These are phyloP conservation scores for Huntiella savannae DNA, from an alignment of 2,329 filamentous ascomycete genomes.

Conservation along the genomic window DNA sequence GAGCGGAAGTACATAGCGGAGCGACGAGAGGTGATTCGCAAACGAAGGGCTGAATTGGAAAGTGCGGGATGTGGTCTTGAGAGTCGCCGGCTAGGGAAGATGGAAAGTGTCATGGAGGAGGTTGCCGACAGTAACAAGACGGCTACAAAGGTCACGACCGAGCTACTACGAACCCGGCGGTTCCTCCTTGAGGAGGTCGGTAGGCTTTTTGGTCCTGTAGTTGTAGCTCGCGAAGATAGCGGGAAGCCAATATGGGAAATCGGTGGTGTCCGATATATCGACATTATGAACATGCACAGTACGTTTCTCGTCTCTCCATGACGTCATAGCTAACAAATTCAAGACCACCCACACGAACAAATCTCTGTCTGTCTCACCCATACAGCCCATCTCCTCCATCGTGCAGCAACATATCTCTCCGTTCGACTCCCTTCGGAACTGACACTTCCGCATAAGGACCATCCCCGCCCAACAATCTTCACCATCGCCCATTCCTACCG, in stretches of 20 bases:
- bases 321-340: conserved; percentile 1
- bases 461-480: conserved; percentile 72
- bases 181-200: conserved; percentile 75
- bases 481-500: conserved; percentile 57
- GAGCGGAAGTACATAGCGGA: conserved; percentile 40
- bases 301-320: conserved; percentile 19
- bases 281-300: conserved; percentile 68
- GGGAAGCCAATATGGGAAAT: conserved; percentile 27
- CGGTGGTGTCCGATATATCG: conserved; percentile 56
- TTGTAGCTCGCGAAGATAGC: neutral
- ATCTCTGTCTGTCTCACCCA: conserved; percentile 68
- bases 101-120: conserved; percentile 49
- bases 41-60: conserved; percentile 38
- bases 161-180: conserved; percentile 54
- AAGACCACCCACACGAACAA: conserved; percentile 49
- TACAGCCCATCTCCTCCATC: conserved; percentile 63
- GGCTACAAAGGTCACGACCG: conserved; percentile 56
- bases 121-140: conserved; percentile 47
- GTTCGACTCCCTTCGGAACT: conserved; percentile 81
- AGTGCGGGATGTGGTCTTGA: conserved; percentile 31
- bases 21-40: conserved; percentile 36
- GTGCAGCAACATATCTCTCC: conserved; percentile 72
- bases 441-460: conserved; percentile 67
- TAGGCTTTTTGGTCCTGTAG: conserved; percentile 55
- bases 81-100: conserved; percentile 38